Evolutionary conservation across 371 early-diverging fungal genomes (phyloP).

Genomic region (Lichtheimia corymbifera): DNA sequence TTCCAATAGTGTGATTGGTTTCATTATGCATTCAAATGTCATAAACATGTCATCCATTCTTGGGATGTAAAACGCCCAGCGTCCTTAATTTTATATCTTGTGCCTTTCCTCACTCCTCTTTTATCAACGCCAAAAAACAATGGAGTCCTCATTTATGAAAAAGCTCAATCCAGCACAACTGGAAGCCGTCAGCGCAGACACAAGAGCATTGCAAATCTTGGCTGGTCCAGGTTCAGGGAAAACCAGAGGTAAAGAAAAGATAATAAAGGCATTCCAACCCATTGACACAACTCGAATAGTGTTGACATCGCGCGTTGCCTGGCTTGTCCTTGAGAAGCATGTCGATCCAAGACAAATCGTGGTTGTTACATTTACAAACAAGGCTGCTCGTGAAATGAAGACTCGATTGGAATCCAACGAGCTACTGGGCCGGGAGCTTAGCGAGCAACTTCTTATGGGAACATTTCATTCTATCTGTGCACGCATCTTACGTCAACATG

Average conservation of each 20-base stretch:
- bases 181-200: constrained; percentile 24
- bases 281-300: constrained; percentile 19
- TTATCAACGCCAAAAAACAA: neutral
- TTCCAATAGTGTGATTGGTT: too few species aligned
- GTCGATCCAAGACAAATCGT: constrained; percentile 42
- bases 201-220: constrained; percentile 47
- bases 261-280: neutral
- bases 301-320: constrained; percentile 44
- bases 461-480: constrained; percentile 67
- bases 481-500: constrained; percentile 36
- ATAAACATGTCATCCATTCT: too few species aligned
- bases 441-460: constrained; percentile 31
- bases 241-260: constrained; percentile 46
- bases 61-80: too few species aligned
- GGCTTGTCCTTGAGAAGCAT: constrained; percentile 34
- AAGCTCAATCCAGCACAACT: constrained; percentile 32
- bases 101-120: neutral
- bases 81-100: too few species aligned
- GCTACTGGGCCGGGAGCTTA: constrained; percentile 29
- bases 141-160: constrained; percentile 4
- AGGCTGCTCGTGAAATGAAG: constrained; percentile 65
- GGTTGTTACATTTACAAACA: constrained; percentile 69
- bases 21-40: too few species aligned
- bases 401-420: constrained; percentile 29
- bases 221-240: constrained; percentile 72